phyloP scores from a whole-genome alignment of 2,329 filamentous ascomycete genomes.

The Stagonosporopsis vannaccii region DNA sequence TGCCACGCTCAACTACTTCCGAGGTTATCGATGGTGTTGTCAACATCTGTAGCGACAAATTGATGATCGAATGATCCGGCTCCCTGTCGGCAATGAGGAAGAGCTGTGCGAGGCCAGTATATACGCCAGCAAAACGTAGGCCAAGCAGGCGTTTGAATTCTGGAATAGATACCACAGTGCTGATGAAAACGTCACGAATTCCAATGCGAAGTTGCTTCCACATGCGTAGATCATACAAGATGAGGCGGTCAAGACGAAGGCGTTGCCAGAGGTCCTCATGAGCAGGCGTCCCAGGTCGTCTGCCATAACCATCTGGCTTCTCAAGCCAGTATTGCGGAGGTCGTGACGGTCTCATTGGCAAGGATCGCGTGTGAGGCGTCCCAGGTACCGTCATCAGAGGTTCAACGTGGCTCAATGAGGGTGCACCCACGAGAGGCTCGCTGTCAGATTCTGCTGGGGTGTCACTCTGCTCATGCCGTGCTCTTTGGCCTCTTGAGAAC shows the following conservation, averaged over 20 bases:
- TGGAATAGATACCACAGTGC: constrained; percentile 92
- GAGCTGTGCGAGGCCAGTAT: constrained; percentile 90
- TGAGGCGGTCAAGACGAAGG: constrained; percentile 90
- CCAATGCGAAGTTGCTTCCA: constrained; percentile 96
- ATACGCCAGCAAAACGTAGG: constrained; percentile 91
- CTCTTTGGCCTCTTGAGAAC: constrained; percentile 5
- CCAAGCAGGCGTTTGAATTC: constrained; percentile 95
- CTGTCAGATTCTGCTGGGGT: constrained; percentile 78
- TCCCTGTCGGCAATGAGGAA: constrained; percentile 96
- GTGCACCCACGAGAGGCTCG: constrained; percentile 65
- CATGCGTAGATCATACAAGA: constrained; percentile 91
- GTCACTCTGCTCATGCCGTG: constrained; percentile 62
- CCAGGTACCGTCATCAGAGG: constrained; percentile 78
- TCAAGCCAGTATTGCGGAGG: constrained; percentile 87
- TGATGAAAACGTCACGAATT: constrained; percentile 91
- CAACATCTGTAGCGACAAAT: constrained; percentile 93
- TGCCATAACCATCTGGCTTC: constrained; percentile 73
- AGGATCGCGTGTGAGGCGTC: constrained; percentile 67
- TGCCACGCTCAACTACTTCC: constrained; percentile 92
- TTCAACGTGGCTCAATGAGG: constrained; percentile 69
- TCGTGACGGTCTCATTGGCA: constrained; percentile 61
- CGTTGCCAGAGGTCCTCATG: constrained; percentile 90
- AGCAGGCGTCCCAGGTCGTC: constrained; percentile 67
- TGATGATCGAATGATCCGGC: constrained; percentile 98
- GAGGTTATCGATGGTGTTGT: constrained; percentile 96